Evolutionary conservation across 2,329 filamentous ascomycete species (phyloP), one percentile per base, ranked within the genome.

Genomic region (Xylariomycetidae sp.): DNA sequence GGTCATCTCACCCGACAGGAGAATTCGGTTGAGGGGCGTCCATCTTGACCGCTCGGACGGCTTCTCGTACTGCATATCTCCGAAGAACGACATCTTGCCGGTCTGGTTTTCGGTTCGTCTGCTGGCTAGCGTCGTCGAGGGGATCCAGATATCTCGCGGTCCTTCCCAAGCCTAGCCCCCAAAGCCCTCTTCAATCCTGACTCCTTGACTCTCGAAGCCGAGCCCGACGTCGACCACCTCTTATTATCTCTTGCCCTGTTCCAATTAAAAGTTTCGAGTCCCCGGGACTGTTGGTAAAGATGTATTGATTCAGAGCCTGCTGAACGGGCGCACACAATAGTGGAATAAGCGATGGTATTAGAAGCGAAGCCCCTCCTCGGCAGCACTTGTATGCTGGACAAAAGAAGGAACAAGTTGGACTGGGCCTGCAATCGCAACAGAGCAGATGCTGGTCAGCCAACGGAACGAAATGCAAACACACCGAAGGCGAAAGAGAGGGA

Each of bases 1-100:
- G 34, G 79, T 85, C 75, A 89, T 83, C 64, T 88, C 82, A 31
- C 85, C 84, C 35, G 85, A 87, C 57, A 89, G 73, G 56, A 92
- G 65, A 81, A 90, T 86, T 44, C 84, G 76, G 40, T 83, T 86
- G 35, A 92, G 70, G 12, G 85, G 84, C 41, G 85, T 85, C 79
- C 83, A 88, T 81, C 85, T 74, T 56, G 83, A 77, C 53, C 85
- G 70, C 64, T 90, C 85, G 40, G 77, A 74, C 37, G 65, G 68
- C 57, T 64, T 69, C 51, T 64, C 54, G 43, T 58, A 58, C 16
- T 54, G 50, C 24, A 37, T 40, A 24, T 49, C 47, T 27, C 52
- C 58, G 32, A 53, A 60, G 26, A 52, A 57, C 47, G 60, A 64
- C 49, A 55, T 56, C 31, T 55, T 54, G 56, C 50, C 8, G 10